phyloP scores from a whole-genome alignment of 1,284 basidiomycete genomes.

The Trametes polyzona region DNA sequence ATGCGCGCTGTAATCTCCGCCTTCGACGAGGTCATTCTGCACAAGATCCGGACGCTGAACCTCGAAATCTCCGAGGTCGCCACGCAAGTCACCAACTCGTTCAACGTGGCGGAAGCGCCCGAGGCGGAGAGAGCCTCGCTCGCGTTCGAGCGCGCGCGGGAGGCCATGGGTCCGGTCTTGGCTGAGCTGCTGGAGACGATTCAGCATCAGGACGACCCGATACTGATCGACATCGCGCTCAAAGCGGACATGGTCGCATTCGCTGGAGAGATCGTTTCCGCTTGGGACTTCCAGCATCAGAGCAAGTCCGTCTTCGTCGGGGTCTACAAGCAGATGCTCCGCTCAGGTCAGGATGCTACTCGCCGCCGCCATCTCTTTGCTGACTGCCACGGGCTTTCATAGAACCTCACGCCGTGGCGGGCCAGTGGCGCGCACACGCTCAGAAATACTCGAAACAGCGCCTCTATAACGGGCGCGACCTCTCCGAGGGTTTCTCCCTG shows the following conservation, averaged over 20 bases:
- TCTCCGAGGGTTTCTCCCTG: conserved; percentile 25
- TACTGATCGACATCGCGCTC: conserved; percentile 55
- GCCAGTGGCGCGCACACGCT: conserved; percentile 38
- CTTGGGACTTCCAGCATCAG: conserved; percentile 56
- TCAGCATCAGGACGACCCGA: conserved; percentile 47
- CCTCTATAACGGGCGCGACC: conserved; percentile 29
- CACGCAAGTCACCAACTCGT: conserved; percentile 42
- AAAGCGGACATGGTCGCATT: conserved; percentile 53
- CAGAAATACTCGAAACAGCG: conserved; percentile 30
- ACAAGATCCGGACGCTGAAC: conserved; percentile 51
- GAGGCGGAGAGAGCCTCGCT: conserved; percentile 12
- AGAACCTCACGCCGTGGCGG: conserved; percentile 56
- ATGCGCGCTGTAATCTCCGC: conserved; percentile 31
- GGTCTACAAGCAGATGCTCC: conserved; percentile 26
- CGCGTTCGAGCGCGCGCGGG: conserved; percentile 24
- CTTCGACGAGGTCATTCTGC: conserved; percentile 51
- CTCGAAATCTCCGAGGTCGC: conserved; percentile 54
- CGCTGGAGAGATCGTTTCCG: conserved; percentile 51
- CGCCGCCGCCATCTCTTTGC: too few species aligned
- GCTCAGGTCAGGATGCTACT: conserved; percentile 19
- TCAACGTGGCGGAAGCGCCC: conserved; percentile 16
- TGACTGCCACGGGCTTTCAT: not conserved
- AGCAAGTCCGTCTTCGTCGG: conserved; percentile 41
- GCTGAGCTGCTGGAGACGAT: conserved; percentile 40
- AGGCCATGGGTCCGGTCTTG: conserved; percentile 40